Evolutionary conservation across 495 filamentous ascomycete species (phyloP).

Genomic region (Penicillium malachiteum): DNA sequence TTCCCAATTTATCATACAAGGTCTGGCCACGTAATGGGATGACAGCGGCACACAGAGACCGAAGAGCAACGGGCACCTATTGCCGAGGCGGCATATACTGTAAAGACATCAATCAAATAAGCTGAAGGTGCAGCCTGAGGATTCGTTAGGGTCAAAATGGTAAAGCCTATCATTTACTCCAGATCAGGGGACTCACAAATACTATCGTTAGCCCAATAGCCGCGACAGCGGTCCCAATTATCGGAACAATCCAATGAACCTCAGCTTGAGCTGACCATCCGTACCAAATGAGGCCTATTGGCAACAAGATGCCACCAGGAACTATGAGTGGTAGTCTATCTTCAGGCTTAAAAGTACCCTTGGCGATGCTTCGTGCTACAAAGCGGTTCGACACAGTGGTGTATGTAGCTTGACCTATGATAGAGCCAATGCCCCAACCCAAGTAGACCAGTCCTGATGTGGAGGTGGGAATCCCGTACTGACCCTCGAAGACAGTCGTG

Average conservation of each 20-base stretch:
- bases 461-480: not conserved
- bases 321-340: not conserved
- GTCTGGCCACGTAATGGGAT: not conserved
- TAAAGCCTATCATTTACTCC: not conserved
- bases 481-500: not conserved
- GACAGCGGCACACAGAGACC: not conserved
- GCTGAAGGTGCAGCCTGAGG: not conserved
- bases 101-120: not conserved
- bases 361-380: not conserved
- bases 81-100: not conserved
- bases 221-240: not conserved
- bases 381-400: not conserved
- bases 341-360: not conserved
- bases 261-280: not conserved
- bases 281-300: not conserved
- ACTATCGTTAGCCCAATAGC: not conserved
- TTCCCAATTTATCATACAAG: not conserved
- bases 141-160: not conserved
- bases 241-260: not conserved
- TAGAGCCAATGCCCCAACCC: not conserved
- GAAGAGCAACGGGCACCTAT: not conserved
- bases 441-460: not conserved
- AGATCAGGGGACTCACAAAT: not conserved
- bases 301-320: not conserved
- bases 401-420: not conserved